Evolutionary conservation across 441 rosid species (phyloP).

Genomic region (Populus hybrid): DNA sequence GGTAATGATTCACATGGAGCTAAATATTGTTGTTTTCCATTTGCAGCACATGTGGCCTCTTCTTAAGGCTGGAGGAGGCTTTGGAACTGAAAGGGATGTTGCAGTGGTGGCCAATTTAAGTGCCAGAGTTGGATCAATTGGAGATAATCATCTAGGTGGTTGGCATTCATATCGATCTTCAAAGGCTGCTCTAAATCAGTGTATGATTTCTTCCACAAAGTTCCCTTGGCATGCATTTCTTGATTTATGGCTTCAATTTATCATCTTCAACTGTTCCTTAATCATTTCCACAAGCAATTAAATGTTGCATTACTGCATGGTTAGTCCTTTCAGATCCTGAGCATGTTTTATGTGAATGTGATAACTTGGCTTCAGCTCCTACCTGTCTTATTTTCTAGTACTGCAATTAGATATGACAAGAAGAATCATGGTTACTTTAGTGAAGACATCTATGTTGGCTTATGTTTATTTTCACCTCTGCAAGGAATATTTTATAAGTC

Average conservation of each 20-base stretch:
- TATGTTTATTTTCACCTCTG: neutral
- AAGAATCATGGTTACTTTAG: neutral
- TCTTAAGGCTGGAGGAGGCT: conserved; percentile 77
- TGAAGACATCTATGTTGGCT: neutral
- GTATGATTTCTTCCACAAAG: neutral
- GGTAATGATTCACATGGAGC: neutral
- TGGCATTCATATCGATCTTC: conserved; percentile 95
- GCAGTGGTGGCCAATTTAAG: conserved; percentile 92
- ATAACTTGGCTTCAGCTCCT: neutral
- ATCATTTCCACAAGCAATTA: neutral
- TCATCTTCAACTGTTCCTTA: neutral
- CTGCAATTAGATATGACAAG: neutral
- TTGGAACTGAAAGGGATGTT: conserved; percentile 42
- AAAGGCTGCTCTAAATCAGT: conserved; percentile 45
- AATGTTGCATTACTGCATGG: neutral
- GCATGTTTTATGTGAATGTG: neutral
- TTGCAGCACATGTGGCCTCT: conserved; percentile 96
- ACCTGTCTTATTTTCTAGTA: neutral
- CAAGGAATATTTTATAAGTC: neutral
- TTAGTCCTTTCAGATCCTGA: neutral
- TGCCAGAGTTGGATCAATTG: conserved; percentile 93
- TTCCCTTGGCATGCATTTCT: neutral
- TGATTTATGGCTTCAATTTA: conserved; percentile 2
- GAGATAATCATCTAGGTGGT: conserved; percentile 83
- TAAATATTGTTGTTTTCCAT: conserved; percentile 11